Base-by-base conservation (phyloP, 2,329 filamentous ascomycete species). In the Diaporthe citriasiana region DNA sequence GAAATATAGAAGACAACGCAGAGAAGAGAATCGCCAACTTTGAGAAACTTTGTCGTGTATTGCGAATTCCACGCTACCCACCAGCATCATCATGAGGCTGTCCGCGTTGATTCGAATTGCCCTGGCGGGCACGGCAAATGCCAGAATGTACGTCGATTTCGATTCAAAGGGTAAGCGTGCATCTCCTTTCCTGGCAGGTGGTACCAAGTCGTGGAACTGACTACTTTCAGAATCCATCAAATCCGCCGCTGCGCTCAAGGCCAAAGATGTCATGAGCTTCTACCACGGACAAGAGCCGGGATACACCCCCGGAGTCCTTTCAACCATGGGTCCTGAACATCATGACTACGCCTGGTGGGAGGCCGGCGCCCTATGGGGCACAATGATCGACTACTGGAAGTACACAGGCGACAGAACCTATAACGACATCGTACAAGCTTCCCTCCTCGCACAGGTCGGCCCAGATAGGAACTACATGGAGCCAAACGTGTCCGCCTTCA, bases 381-480 rank as follows among this genome's bases (percentile, higher is more conserved):
- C 91, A 0, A 84, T 93, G 77, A 85, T 94, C 56, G 91, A 94
- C 81, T 94, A 94, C 81, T 93, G 91, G 89, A 89, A 91, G 75
- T 87, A 89, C 72, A 93, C 92, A 0, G 91, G 90, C 72, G 92
- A 94, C 81, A 80, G 83, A 4, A 87, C 87, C 70, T 93, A 92
- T 83, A 93, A 93, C 80, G 79, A 87, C 17, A 85, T 89, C 15
- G 84, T 91, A 19, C 89, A 85, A 72, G 79, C 89, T 76, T 90
- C 87, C 2, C 82, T 93, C 78, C 79, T 90, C 17, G 87, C 89
- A 80, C 94, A 97, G 82, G 90, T 92, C 70, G 94, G 94, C 70
- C 87, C 90, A 1, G 87, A 93, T 79, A 85, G 90, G 74, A 92
- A 96, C 80, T 97, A 93, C 81, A 95, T 96, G 91, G 93, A 94